Evolutionary conservation across 495 filamentous ascomycete genomes (phyloP), one percentile per base, ranked within the genome.

Genomic region (Penicillium robsamsonii): DNA sequence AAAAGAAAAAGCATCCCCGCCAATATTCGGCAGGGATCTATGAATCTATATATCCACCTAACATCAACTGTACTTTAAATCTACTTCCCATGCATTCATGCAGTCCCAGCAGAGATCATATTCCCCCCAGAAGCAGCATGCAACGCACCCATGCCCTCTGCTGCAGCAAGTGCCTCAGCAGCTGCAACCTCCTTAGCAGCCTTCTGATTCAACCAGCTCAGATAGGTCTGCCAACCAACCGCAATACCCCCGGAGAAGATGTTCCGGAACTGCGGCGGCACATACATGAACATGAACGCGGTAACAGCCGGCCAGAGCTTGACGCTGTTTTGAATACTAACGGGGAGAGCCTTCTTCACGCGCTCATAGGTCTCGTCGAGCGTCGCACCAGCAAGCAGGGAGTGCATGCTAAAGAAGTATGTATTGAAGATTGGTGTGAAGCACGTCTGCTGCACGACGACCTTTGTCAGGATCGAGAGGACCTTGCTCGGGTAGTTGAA

Each of bases 251-350:
- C 92, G 0, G 87, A 84, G 68, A 96, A 92, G 9, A 96, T 75
- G 50, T 83, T 87, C 47, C 92, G 79, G 65, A 87, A 92, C 68
- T 92, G 83, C 22, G 90, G 71, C 27, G 84, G 83, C 17, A 97
- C 76, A 64, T 90, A 93, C 48, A 89, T 87, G 64, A 96, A 96
- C 69, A 79, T 93, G 70, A 96, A 85, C 1, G 91, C 91, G 4
- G 87, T 94, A 25, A 96, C 91, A 2, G 84, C 85, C 0, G 92
- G 92, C 92, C 92, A 97, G 13, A 97, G 73, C 77, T 96, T 96
- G 62, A 84, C 85, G 48, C 85, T 87, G 65, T 96, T 96, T 62
- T 83, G 64, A 54, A 87, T 84, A 65, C 87, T 90, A 33, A 80
- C 75, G 7, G 91, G 91, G 10, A 96, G 85, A 3, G 92, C 93